Percentiles rank a stretch among this genome's conserved stretches.
Conservation (phyloP, 805 yeast genomes). For the Yarrowia deformans region DNA sequence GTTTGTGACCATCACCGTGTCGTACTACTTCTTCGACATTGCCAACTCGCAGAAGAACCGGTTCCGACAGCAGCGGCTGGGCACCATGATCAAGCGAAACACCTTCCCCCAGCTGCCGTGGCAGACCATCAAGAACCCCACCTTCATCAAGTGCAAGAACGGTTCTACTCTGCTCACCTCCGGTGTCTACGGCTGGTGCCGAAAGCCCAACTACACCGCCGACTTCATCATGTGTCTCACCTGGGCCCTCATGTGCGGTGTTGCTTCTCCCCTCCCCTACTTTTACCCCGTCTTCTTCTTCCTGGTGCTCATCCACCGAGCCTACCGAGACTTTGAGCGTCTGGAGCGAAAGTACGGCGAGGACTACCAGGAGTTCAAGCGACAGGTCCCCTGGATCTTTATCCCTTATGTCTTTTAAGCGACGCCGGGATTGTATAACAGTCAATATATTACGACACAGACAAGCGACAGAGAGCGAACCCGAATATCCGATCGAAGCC, state of each 20-base stretch:
- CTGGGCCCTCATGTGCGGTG: slow-evolving; percentile 94
- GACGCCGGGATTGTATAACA: slow-evolving; percentile 16
- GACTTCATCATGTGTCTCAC: slow-evolving; percentile 86
- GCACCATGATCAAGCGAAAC: slow-evolving; percentile 77
- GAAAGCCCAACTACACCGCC: slow-evolving; percentile 95
- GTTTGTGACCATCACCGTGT: slow-evolving; percentile 63
- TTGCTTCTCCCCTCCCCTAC: slow-evolving; percentile 89
- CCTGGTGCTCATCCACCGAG: slow-evolving; percentile 85
- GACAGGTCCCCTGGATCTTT: slow-evolving; percentile 89
- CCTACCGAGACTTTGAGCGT: slow-evolving; percentile 83
- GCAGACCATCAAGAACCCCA: slow-evolving; percentile 82
- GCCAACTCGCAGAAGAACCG: slow-evolving; percentile 94
- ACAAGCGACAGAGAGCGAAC: too few relatives aligned
- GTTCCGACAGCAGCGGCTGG: slow-evolving; percentile 77
- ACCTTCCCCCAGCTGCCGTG: slow-evolving; percentile 93
- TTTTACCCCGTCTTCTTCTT: slow-evolving; percentile 93
- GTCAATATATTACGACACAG: slow-evolving; percentile 9
- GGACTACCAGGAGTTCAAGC: slow-evolving; percentile 88
- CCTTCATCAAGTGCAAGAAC: slow-evolving; percentile 79
- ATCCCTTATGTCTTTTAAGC: slow-evolving; percentile 81
- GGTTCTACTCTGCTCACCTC: slow-evolving; percentile 87
- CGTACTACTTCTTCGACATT: slow-evolving; percentile 94
- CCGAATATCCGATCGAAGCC: too few relatives aligned
- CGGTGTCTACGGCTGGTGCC: slow-evolving; percentile 94
- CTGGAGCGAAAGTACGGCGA: slow-evolving; percentile 88